phyloP scores from a whole-genome alignment of 768 basidiomycete genomes.

The Auriculariales sp. region DNA sequence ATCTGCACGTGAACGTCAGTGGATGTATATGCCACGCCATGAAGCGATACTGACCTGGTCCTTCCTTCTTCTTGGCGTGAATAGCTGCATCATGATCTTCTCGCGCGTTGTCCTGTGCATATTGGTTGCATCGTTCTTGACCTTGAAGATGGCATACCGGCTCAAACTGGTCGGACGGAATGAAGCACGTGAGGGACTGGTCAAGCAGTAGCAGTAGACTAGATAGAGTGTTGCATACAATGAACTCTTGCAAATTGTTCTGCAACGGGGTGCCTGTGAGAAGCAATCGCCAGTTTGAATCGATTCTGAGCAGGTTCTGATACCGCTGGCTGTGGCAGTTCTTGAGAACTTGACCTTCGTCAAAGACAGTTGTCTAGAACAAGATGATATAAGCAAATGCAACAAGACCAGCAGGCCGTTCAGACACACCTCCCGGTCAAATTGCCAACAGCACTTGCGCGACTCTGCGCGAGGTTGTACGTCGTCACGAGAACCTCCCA shows the following conservation, averaged over 20 bases:
- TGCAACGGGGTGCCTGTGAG: constrained; percentile 93
- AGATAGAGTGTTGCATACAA: constrained; percentile 43
- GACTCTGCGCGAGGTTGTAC: constrained; percentile 86
- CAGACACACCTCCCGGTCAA: constrained; percentile 88
- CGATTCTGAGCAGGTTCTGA: constrained; percentile 70
- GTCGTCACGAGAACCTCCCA: constrained; percentile 95
- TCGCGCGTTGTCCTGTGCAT: constrained; percentile 86
- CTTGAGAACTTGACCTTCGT: constrained; percentile 95
- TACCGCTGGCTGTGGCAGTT: constrained; percentile 98
- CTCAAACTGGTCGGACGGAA: constrained; percentile 80
- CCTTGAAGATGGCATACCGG: constrained; percentile 89
- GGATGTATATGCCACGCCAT: not conserved
- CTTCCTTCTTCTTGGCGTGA: constrained; percentile 91
- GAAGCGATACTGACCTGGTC: too few species aligned
- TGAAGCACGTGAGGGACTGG: constrained; percentile 96
- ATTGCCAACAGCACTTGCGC: constrained; percentile 84
- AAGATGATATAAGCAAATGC: too few species aligned
- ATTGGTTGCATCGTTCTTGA: constrained; percentile 81
- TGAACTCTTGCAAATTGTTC: constrained; percentile 80
- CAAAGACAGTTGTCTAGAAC: constrained; percentile 79
- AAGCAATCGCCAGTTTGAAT: constrained; percentile 78
- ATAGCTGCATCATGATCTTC: constrained; percentile 99
- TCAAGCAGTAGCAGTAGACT: constrained; percentile 1
- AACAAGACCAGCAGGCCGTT: too few species aligned
- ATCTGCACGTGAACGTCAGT: constrained; percentile 36